These are phyloP conservation scores for Xylariaceae sp. DNA, from an alignment of 2,329 filamentous ascomycete genomes.

Conservation along the genomic window DNA sequence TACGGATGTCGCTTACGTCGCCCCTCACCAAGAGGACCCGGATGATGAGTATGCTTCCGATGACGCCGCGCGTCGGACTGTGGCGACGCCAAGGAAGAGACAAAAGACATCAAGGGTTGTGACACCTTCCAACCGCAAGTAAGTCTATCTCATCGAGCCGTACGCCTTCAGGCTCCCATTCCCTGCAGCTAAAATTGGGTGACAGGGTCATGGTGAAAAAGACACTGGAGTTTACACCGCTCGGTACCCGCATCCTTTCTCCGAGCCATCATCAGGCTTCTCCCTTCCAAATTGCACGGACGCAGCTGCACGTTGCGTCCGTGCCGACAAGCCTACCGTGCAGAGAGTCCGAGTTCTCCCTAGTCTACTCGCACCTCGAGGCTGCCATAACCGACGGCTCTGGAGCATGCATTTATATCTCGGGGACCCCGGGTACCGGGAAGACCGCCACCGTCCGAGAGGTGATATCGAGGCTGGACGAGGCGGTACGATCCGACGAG, in stretches of 20 bases:
- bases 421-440: constrained; percentile 95
- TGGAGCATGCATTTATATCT: constrained; percentile 98
- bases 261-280: constrained; percentile 75
- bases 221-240: constrained; percentile 89
- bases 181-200: background rate
- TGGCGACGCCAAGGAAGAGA: constrained; percentile 59
- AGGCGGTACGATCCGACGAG: constrained; percentile 85
- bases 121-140: constrained; percentile 49
- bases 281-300: constrained; percentile 89
- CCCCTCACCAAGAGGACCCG: constrained; percentile 31
- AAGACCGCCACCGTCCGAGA: constrained; percentile 98
- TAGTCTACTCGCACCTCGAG: constrained; percentile 91
- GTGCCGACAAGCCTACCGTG: constrained; percentile 89
- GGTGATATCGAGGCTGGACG: constrained; percentile 85
- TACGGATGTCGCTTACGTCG: constrained; percentile 38
- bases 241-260: constrained; percentile 85
- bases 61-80: constrained; percentile 37
- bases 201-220: constrained; percentile 73
- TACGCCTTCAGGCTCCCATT: constrained; percentile 55
- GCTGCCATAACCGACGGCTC: constrained; percentile 91
- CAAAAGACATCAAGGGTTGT: constrained; percentile 51
- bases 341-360: constrained; percentile 86
- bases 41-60: constrained; percentile 42
- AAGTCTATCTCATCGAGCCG: constrained; percentile 39
- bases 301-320: constrained; percentile 87